Percentiles rank a stretch among this genome's conserved stretches.
Conservation (phyloP, 441 rosid genomes). For the Gossypium davidsonii region DNA sequence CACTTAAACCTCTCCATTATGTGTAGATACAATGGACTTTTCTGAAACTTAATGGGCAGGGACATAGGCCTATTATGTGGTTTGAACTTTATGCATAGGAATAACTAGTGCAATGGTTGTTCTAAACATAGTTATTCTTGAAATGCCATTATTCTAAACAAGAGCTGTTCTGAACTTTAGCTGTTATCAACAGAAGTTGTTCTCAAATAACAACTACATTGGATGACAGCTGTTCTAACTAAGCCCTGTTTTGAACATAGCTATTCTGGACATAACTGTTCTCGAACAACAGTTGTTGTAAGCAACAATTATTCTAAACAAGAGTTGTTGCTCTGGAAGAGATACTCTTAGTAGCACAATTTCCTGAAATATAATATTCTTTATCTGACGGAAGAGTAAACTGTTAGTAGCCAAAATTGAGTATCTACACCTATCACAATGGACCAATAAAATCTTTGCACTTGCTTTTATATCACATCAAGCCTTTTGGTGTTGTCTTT, state of each 20-base stretch:
- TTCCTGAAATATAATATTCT: neutral
- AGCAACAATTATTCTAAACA: neutral
- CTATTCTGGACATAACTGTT: neutral
- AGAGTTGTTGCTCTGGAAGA: neutral
- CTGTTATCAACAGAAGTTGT: neutral
- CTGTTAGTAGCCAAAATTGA: neutral
- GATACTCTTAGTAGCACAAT: neutral
- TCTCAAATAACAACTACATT: neutral
- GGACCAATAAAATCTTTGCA: neutral
- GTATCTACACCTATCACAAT: neutral
- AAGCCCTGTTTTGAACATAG: neutral
- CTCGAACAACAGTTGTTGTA: neutral
- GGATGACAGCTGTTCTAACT: neutral
- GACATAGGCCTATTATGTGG: neutral
- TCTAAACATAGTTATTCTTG: neutral
- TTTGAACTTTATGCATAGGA: neutral
- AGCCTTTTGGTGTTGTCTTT: neutral
- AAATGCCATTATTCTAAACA: neutral
- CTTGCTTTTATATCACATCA: neutral
- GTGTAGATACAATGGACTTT: neutral
- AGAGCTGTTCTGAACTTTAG: neutral
- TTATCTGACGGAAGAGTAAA: neutral
- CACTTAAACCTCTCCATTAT: neutral
- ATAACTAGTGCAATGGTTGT: neutral
- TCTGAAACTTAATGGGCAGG: neutral